Percentiles rank a stretch among this genome's conserved stretches.
Conservation (phyloP, 1,284 basidiomycete genomes). For the Malassezia psittaci region DNA sequence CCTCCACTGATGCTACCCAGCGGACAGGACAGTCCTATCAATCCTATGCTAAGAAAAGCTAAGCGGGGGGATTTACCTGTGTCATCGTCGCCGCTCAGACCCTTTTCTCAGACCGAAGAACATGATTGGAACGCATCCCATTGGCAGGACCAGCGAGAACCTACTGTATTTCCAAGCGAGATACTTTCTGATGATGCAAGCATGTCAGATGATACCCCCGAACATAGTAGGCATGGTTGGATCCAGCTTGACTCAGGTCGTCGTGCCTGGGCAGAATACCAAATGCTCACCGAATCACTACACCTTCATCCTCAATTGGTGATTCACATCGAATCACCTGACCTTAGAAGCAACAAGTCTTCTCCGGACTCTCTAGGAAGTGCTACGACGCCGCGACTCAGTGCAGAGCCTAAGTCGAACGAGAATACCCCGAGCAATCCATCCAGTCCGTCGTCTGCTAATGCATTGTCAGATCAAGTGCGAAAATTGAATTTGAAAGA, state of each 20-base stretch:
- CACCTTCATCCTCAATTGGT: slow-evolving; percentile 9
- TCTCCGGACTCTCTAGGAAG: background rate
- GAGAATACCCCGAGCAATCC: background rate
- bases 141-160: slow-evolving; percentile 5
- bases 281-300: slow-evolving; percentile 25
- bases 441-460: background rate
- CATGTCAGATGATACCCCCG: background rate
- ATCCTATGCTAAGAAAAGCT: background rate
- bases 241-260: slow-evolving; percentile 38
- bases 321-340: slow-evolving; percentile 8
- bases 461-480: background rate
- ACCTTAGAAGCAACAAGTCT: background rate
- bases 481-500: background rate
- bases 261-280: slow-evolving; percentile 48
- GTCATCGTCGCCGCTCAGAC: background rate
- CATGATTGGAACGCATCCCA: background rate
- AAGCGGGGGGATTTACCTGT: background rate
- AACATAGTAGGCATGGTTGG: slow-evolving; percentile 20
- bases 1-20: background rate
- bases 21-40: background rate
- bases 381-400: background rate
- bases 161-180: slow-evolving; percentile 6
- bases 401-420: background rate
- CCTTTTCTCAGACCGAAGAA: background rate
- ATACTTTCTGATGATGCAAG: background rate